phyloP scores from a whole-genome alignment of 2,329 filamentous ascomycete species.

The Arachnopeziza araneosa region DNA sequence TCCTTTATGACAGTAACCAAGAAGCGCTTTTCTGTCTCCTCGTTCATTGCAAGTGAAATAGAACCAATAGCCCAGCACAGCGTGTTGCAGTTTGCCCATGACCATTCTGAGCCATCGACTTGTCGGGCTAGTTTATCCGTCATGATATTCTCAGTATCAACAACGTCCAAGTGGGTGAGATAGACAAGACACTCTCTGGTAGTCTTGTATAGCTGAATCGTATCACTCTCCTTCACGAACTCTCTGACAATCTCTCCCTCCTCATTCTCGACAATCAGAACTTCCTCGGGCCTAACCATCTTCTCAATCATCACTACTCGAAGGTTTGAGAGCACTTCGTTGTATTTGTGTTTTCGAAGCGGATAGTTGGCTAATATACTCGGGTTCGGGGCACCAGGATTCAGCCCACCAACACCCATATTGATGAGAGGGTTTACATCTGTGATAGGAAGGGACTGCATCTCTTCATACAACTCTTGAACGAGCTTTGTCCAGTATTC shows the following conservation, averaged over 20 bases:
- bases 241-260: constrained; percentile 98
- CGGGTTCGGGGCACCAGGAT: constrained; percentile 80
- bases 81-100: constrained; percentile 99
- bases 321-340: constrained; percentile 86
- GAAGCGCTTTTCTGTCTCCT: constrained; percentile 98
- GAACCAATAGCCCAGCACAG: constrained; percentile 99
- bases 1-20: constrained; percentile 98
- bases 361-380: constrained; percentile 82
- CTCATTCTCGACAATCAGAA: constrained; percentile 98
- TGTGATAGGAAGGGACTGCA: constrained; percentile 91
- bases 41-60: constrained; percentile 98
- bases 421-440: constrained; percentile 86
- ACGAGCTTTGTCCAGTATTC: constrained; percentile 99
- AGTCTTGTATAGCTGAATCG: constrained; percentile 98
- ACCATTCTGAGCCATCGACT: constrained; percentile 95
- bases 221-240: constrained; percentile 99
- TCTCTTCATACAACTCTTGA: constrained; percentile 96
- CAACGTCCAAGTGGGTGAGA: constrained; percentile 92
- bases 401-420: constrained; percentile 65
- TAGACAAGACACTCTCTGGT: constrained; percentile 96
- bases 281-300: constrained; percentile 98
- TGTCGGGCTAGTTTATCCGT: constrained; percentile 95
- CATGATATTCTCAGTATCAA: constrained; percentile 98
- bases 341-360: constrained; percentile 96
- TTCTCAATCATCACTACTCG: constrained; percentile 99